Evolutionary conservation across 129 eudicot genomes (phyloP).

Genomic region (Sambucus nigra): DNA sequence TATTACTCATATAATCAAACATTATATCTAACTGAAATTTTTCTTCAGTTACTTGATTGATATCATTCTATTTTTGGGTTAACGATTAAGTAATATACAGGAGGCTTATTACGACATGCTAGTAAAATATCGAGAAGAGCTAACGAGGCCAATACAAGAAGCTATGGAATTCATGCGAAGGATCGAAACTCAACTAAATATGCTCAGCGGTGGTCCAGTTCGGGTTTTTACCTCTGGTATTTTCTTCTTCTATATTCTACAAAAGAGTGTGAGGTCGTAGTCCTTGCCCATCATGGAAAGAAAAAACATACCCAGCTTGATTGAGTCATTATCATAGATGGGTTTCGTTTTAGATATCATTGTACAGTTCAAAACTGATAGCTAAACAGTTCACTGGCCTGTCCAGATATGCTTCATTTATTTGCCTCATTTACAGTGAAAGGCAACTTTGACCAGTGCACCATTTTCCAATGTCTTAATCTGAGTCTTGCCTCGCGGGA

Average conservation of each 20-base stretch:
- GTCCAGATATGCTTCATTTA: too few species aligned
- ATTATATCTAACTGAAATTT: background rate
- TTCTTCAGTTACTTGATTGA: background rate
- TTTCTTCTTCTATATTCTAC: background rate
- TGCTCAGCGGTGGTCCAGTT: conserved; percentile 39
- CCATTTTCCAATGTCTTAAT: background rate
- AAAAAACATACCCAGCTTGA: conserved; percentile 4
- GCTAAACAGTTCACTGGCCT: too few species aligned
- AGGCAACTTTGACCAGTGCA: background rate
- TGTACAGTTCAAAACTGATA: too few species aligned
- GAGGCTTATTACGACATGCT: conserved; percentile 95
- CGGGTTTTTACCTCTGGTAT: conserved; percentile 59
- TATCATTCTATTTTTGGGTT: background rate
- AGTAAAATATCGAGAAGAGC: conserved; percentile 82
- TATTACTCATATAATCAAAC: background rate
- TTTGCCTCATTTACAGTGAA: too few species aligned
- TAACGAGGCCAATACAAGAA: conserved; percentile 82
- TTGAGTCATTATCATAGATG: too few species aligned
- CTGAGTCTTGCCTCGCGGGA: too few species aligned
- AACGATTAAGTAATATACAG: conserved; percentile 10
- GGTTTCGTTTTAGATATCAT: too few species aligned
- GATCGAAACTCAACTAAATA: conserved; percentile 73
- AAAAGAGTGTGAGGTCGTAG: background rate
- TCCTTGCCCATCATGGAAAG: conserved; percentile 14
- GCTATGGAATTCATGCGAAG: conserved; percentile 93